Conservation (phyloP, 2,329 filamentous ascomycete species). For the Fusarium protoensiforme region DNA sequence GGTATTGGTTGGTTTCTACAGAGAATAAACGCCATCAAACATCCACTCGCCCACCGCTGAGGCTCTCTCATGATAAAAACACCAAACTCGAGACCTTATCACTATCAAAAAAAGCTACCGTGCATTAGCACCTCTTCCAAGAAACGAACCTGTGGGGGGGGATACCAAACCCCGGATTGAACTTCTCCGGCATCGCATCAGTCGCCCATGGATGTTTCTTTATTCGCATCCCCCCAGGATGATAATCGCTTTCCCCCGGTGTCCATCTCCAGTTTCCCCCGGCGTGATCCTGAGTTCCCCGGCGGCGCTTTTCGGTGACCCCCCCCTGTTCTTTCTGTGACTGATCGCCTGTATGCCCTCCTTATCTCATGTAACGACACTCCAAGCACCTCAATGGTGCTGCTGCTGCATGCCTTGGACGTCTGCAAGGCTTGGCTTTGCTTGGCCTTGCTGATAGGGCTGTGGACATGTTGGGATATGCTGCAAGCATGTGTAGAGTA, state of each 20-base stretch:
- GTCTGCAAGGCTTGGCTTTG: not conserved
- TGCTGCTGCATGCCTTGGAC: not conserved
- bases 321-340: not conserved
- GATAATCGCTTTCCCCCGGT: not conserved
- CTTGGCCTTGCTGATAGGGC: not conserved
- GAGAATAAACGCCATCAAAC: not conserved
- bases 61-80: not conserved
- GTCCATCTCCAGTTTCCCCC: not conserved
- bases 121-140: not conserved
- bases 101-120: not conserved
- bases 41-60: not conserved
- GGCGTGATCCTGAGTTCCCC: conserved; percentile 52
- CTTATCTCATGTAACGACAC: conserved; percentile 1
- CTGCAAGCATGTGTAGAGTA: not conserved
- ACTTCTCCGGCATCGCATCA: not conserved
- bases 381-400: not conserved
- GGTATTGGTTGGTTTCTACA: not conserved
- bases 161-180: not conserved
- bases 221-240: not conserved
- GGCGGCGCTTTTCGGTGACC: conserved; percentile 61
- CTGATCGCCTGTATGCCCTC: conserved; percentile 1
- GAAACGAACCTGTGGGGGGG: not conserved
- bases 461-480: not conserved
- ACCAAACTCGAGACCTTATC: not conserved
- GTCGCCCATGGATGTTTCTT: not conserved